Evolutionary conservation across 2,329 filamentous ascomycete genomes (phyloP).

Genomic region (Tolypocladium sp.): DNA sequence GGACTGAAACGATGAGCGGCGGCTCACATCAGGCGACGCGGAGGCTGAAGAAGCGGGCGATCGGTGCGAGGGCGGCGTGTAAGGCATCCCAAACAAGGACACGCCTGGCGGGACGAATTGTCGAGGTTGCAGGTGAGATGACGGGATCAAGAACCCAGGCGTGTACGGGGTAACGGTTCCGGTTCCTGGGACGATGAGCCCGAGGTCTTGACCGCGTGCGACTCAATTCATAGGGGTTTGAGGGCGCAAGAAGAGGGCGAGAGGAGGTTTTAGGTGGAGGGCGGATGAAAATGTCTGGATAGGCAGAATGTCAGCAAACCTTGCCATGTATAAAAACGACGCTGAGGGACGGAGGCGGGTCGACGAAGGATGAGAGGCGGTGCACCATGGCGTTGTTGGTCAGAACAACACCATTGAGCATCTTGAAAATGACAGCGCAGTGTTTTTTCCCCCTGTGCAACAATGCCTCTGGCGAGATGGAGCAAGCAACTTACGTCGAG

Average conservation of each 20-base stretch:
- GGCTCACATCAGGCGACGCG: slow-evolving; percentile 46
- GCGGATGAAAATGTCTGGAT: neutral
- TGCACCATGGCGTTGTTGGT: neutral
- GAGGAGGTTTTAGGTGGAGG: neutral
- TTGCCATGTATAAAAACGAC: neutral
- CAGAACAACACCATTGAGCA: neutral
- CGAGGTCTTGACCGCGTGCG: neutral
- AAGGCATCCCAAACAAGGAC: slow-evolving; percentile 59
- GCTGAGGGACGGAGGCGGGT: neutral
- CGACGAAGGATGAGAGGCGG: neutral
- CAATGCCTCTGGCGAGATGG: neutral
- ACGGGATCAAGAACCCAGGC: neutral
- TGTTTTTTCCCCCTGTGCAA: neutral
- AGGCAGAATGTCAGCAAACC: neutral
- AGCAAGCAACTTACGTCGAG: slow-evolving; percentile 3
- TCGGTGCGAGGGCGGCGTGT: slow-evolving; percentile 68
- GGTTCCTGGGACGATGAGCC: neutral
- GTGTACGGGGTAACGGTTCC: neutral
- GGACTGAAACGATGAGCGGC: slow-evolving; percentile 47
- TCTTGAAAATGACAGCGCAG: neutral
- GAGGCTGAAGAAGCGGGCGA: slow-evolving; percentile 52
- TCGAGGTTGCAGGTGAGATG: neutral
- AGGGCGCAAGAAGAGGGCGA: neutral
- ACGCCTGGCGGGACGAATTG: slow-evolving; percentile 8
- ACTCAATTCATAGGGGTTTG: neutral